Conservation (phyloP, 2,329 filamentous ascomycete species). For the Allantophomopsis lycopodina region DNA sequence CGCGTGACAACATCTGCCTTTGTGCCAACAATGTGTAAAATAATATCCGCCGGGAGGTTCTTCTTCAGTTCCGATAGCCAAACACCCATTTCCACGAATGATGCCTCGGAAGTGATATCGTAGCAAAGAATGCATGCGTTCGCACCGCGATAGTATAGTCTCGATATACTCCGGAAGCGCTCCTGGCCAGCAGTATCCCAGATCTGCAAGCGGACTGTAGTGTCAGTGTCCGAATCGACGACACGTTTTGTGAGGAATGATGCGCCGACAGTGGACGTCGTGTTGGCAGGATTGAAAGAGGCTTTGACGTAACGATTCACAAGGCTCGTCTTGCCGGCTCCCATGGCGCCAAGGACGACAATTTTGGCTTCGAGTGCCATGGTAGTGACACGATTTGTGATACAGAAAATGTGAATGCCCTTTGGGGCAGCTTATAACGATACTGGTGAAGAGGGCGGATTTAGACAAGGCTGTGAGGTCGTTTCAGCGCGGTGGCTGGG, state of each 20-base stretch:
- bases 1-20: slow-evolving; percentile 83
- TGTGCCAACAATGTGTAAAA: slow-evolving; percentile 90
- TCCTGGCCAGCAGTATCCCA: slow-evolving; percentile 97
- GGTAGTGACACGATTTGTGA: not conserved
- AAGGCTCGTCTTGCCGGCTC: slow-evolving; percentile 64
- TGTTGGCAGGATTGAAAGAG: slow-evolving; percentile 5
- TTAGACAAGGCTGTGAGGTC: too few species aligned
- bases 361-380: slow-evolving; percentile 62
- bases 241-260: slow-evolving; percentile 71
- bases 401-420: too few species aligned
- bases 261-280: slow-evolving; percentile 58
- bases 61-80: slow-evolving; percentile 79
- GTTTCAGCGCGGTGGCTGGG: too few species aligned
- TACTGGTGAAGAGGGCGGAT: too few species aligned
- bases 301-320: slow-evolving; percentile 48
- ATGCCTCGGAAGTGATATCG: slow-evolving; percentile 75
- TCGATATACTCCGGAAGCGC: slow-evolving; percentile 85
- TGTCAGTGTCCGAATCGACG: slow-evolving; percentile 72
- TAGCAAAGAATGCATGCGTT: slow-evolving; percentile 92
- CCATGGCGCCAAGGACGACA: slow-evolving; percentile 65
- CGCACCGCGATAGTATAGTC: slow-evolving; percentile 90
- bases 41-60: slow-evolving; percentile 64
- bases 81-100: slow-evolving; percentile 82
- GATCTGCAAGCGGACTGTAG: slow-evolving; percentile 80
- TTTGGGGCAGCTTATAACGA: too few species aligned